Evolutionary conservation across 2,329 filamentous ascomycete species (phyloP).

Genomic region (Rachicladosporium sp.): DNA sequence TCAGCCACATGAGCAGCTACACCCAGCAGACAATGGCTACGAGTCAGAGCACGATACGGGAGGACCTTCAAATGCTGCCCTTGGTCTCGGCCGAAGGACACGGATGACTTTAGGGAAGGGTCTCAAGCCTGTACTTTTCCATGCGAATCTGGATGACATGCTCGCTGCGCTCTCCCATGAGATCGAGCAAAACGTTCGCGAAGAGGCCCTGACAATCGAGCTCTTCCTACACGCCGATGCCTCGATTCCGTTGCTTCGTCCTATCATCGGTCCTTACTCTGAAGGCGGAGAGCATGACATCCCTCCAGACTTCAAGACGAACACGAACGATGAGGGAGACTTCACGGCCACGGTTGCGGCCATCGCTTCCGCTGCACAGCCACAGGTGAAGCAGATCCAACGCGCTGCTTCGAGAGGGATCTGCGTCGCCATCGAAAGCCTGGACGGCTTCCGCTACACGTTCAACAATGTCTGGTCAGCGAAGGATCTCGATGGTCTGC

Average conservation of each 20-base stretch:
- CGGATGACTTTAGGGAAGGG: no score
- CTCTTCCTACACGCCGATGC: constrained; percentile 13
- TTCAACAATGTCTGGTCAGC: constrained; percentile 39
- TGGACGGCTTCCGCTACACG: constrained; percentile 36
- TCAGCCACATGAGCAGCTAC: no score
- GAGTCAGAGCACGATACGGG: no score
- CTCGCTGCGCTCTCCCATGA: no score
- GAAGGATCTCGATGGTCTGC: constrained; percentile 32
- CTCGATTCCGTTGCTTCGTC: constrained; percentile 15
- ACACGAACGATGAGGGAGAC: constrained; percentile 6
- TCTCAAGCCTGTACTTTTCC: no score
- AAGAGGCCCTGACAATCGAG: constrained; percentile 5
- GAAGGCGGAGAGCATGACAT: constrained; percentile 18
- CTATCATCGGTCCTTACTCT: constrained; percentile 18
- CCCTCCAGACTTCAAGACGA: constrained; percentile 17
- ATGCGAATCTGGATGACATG: no score
- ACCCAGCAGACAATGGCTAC: no score
- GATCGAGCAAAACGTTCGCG: no score
- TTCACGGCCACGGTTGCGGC: constrained; percentile 2
- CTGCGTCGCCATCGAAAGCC: constrained; percentile 31
- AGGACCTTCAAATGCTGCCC: no score
- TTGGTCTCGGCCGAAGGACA: no score
- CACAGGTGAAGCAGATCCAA: constrained; percentile 18
- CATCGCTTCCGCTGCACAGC: background rate
- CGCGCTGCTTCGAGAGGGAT: constrained; percentile 35